These are phyloP conservation scores for Hypoxylon lienhwacheense DNA, from an alignment of 495 filamentous ascomycete genomes.

Conservation along the genomic window DNA sequence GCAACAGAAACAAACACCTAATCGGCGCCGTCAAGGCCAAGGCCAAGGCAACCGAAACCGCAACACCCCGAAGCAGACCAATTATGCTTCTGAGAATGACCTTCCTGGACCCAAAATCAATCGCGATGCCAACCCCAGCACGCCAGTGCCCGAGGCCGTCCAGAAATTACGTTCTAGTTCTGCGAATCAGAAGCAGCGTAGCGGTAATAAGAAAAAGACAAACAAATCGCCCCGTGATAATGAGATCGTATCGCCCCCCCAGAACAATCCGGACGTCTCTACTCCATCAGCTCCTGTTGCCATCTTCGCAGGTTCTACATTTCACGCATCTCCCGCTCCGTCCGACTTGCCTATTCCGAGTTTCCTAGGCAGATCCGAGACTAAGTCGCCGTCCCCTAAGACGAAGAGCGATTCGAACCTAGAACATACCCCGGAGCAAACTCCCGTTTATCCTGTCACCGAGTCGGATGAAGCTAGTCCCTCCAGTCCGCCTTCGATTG, in stretches of 20 bases:
- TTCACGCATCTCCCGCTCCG: slow-evolving; percentile 92
- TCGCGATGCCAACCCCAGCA: slow-evolving; percentile 37
- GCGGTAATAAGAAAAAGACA: slow-evolving; percentile 38
- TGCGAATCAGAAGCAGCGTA: slow-evolving; percentile 38
- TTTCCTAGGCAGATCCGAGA: slow-evolving; percentile 82
- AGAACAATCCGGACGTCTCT: slow-evolving; percentile 39
- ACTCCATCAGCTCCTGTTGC: slow-evolving; percentile 55
- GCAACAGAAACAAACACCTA: slow-evolving; percentile 44
- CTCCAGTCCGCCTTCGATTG: slow-evolving; percentile 24
- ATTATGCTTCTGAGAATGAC: slow-evolving; percentile 55
- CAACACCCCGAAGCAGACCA: slow-evolving; percentile 43
- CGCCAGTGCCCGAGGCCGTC: slow-evolving; percentile 28
- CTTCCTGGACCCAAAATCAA: slow-evolving; percentile 34
- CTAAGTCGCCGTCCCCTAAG: slow-evolving; percentile 61
- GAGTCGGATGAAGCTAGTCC: slow-evolving; percentile 51
- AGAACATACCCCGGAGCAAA: slow-evolving; percentile 38
- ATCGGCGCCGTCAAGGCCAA: slow-evolving; percentile 46
- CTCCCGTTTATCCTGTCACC: slow-evolving; percentile 44
- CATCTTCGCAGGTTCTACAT: slow-evolving; percentile 90
- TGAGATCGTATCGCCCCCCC: slow-evolving; percentile 40
- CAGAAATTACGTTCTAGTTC: slow-evolving; percentile 29
- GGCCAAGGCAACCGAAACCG: slow-evolving; percentile 41
- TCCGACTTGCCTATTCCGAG: slow-evolving; percentile 91
- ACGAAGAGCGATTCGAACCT: slow-evolving; percentile 37
- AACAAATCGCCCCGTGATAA: slow-evolving; percentile 27